A percentile compares a stretch with the other conserved stretches of the same genome.
Conservation (phyloP, 495 filamentous ascomycete species). For the Polyplosphaeria fusca region DNA sequence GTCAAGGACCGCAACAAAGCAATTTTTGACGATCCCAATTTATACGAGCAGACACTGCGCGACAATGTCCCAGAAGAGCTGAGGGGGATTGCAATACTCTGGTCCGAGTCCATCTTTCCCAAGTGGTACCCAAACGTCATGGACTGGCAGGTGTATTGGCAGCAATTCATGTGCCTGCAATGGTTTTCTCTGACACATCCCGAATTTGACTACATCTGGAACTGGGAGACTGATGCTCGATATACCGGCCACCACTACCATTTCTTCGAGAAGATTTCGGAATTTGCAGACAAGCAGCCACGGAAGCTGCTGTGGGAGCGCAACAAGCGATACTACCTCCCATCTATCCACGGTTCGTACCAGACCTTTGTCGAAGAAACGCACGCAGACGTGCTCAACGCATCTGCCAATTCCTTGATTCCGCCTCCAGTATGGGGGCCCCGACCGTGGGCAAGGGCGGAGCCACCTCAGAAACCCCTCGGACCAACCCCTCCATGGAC, state of each 20-base stretch:
- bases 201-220: conserved; percentile 73
- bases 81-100: conserved; percentile 62
- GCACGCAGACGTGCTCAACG: conserved; percentile 37
- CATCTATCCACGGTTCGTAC: conserved; percentile 62
- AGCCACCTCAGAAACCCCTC: conserved; percentile 53
- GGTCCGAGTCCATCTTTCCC: conserved; percentile 58
- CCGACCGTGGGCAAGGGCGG: conserved; percentile 40
- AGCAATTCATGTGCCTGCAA: conserved; percentile 59
- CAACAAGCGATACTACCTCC: conserved; percentile 69
- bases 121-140: conserved; percentile 55
- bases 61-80: conserved; percentile 63
- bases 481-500: conserved; percentile 55
- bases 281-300: conserved; percentile 61
- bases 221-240: conserved; percentile 72
- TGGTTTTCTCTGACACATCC: conserved; percentile 66
- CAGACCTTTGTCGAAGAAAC: conserved; percentile 49
- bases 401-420: conserved; percentile 38
- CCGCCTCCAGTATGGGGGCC: conserved; percentile 60
- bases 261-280: conserved; percentile 56
- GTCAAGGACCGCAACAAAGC: conserved; percentile 57
- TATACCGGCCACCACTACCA: conserved; percentile 70
- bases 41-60: conserved; percentile 53
- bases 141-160: conserved; percentile 45
- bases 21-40: conserved; percentile 54
- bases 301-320: conserved; percentile 72